These are phyloP conservation scores for Cyberlindnera mycetangii DNA, from an alignment of 805 yeast genomes.

Conservation along the genomic window DNA sequence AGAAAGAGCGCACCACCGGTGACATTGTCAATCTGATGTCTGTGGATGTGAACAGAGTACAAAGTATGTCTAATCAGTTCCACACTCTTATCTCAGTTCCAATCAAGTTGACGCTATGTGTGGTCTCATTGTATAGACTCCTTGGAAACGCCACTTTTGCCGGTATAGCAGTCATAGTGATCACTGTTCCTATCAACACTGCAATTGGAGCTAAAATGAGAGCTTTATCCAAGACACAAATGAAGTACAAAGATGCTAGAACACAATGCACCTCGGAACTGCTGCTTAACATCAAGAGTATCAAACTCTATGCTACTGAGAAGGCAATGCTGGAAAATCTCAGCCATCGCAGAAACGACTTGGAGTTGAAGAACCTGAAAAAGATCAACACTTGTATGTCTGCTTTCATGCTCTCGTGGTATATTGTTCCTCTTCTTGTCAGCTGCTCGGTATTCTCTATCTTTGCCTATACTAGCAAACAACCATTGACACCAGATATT, in stretches of 20 bases:
- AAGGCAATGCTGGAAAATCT: slow-evolving; percentile 55
- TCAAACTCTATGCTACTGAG: slow-evolving; percentile 72
- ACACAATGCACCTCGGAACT: slow-evolving; percentile 59
- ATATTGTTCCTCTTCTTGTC: slow-evolving; percentile 61
- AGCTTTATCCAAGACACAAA: slow-evolving; percentile 47
- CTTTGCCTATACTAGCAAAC: slow-evolving; percentile 43
- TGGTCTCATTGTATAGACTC: slow-evolving; percentile 51
- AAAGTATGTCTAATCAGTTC: slow-evolving; percentile 52
- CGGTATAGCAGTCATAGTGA: slow-evolving; percentile 49
- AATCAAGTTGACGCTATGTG: slow-evolving; percentile 48
- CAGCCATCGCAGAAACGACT: slow-evolving; percentile 50
- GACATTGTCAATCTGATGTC: slow-evolving; percentile 78
- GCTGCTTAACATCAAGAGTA: slow-evolving; percentile 55
- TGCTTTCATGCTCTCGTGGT: slow-evolving; percentile 54
- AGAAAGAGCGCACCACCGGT: slow-evolving; percentile 62
- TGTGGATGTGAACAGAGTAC: slow-evolving; percentile 68
- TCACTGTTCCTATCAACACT: slow-evolving; percentile 60
- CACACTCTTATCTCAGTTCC: slow-evolving; percentile 60
- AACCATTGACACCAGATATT: slow-evolving; percentile 62
- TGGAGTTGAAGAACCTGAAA: slow-evolving; percentile 50
- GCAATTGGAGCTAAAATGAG: slow-evolving; percentile 44
- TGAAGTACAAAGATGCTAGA: slow-evolving; percentile 61
- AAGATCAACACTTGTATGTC: slow-evolving; percentile 48
- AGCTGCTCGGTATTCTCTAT: slow-evolving; percentile 58
- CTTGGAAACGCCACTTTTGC: slow-evolving; percentile 58